These are phyloP conservation scores for Mycosarcoma maydis DNA, from an alignment of 1,284 basidiomycete species.

Conservation along the genomic window DNA sequence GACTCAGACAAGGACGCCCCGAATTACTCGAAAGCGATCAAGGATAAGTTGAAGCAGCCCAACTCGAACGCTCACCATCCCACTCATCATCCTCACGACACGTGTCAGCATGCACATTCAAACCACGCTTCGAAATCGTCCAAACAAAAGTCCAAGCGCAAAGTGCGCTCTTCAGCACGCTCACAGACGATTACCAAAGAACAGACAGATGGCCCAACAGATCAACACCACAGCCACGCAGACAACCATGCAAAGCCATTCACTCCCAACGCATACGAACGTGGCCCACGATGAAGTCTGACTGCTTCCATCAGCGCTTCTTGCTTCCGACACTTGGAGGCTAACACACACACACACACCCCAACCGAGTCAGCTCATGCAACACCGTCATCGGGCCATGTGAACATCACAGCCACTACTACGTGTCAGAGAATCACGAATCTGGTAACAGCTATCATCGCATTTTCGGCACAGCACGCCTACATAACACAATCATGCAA, in stretches of 20 bases:
- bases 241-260: neutral
- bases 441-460: too few relatives aligned
- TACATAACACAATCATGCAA: conserved; percentile 8
- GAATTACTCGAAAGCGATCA: neutral
- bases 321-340: neutral
- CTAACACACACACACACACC: neutral
- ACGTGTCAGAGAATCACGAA: too few relatives aligned
- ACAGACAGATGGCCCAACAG: neutral
- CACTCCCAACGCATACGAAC: conserved; percentile 37
- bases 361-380: too few relatives aligned
- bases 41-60: conserved; percentile 15
- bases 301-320: neutral
- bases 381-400: too few relatives aligned
- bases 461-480: too few relatives aligned
- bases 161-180: conserved; percentile 1
- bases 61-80: neutral
- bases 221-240: conserved; percentile 1
- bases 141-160: neutral
- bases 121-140: neutral
- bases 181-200: conserved; percentile 20
- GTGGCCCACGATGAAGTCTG: conserved; percentile 11
- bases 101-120: neutral
- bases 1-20: conserved; percentile 5
- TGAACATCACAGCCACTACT: too few relatives aligned
- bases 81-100: neutral